A percentile compares a stretch with the other conserved stretches of the same genome.
Conservation (phyloP, 768 basidiomycete genomes). For the Suillus subalutaceus region DNA sequence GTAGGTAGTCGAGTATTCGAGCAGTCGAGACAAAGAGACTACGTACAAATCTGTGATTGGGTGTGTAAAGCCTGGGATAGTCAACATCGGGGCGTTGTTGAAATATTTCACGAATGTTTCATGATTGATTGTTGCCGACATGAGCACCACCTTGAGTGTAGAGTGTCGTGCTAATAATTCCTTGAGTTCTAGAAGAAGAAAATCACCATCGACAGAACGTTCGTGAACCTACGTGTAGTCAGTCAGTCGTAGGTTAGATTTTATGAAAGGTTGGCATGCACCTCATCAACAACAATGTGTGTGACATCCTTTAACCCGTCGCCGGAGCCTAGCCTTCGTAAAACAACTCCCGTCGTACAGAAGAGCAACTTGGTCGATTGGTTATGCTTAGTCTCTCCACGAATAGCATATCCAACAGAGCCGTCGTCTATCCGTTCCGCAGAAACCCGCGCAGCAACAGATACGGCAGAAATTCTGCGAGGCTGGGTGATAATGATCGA, state of each 20-base stretch:
- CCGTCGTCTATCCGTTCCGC: constrained; percentile 76
- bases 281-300: constrained; percentile 92
- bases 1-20: not conserved
- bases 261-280: constrained; percentile 31
- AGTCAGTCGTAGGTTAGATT: constrained; percentile 2
- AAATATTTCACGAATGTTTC: constrained; percentile 86
- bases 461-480: constrained; percentile 84
- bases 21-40: not conserved
- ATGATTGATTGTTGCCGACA: constrained; percentile 96
- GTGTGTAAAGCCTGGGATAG: constrained; percentile 81
- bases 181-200: constrained; percentile 82
- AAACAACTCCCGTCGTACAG: constrained; percentile 92
- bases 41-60: constrained; percentile 76
- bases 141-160: constrained; percentile 78
- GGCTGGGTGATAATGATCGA: constrained; percentile 91
- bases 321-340: constrained; percentile 74
- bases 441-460: constrained; percentile 86
- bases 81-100: constrained; percentile 73
- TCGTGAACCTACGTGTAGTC: constrained; percentile 74
- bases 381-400: constrained; percentile 77
- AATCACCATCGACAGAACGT: constrained; percentile 88
- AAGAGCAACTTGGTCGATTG: constrained; percentile 78
- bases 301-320: constrained; percentile 72
- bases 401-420: constrained; percentile 85
- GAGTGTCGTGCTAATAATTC: constrained; percentile 68